Conservation (phyloP, 2,329 filamentous ascomycete species). For the Reticulascus tulasneorum region DNA sequence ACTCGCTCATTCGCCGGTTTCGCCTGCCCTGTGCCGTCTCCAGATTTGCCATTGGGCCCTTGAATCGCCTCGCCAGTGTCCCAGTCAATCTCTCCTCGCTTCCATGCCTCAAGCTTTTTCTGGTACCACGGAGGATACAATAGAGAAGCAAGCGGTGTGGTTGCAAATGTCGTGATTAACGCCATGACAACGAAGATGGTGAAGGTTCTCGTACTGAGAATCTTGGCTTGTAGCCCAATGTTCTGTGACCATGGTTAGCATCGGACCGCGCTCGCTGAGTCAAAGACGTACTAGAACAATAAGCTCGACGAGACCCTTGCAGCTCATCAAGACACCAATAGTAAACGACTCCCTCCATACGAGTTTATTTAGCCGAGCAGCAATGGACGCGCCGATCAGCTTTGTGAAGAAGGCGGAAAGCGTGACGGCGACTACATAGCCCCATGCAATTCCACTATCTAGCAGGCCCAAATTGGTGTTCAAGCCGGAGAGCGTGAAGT, state of each 20-base stretch:
- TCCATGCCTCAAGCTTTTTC: slow-evolving; percentile 52
- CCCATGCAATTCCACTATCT: slow-evolving; percentile 80
- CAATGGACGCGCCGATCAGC: slow-evolving; percentile 75
- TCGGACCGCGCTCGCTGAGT: too few species aligned
- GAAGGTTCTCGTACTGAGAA: slow-evolving; percentile 76
- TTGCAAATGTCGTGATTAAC: slow-evolving; percentile 77
- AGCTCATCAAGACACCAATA: slow-evolving; percentile 91
- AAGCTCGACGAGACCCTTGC: slow-evolving; percentile 89
- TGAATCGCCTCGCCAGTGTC: slow-evolving; percentile 40
- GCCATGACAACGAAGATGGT: slow-evolving; percentile 97
- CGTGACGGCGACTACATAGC: slow-evolving; percentile 80
- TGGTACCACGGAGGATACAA: slow-evolving; percentile 68
- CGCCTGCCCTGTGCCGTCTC: slow-evolving; percentile 36
- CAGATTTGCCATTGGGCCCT: slow-evolving; percentile 21
- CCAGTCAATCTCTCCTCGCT: slow-evolving; percentile 88
- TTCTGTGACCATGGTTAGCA: slow-evolving; percentile 30
- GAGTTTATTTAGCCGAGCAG: slow-evolving; percentile 70
- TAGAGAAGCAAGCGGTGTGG: slow-evolving; percentile 68
- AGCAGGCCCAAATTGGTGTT: slow-evolving; percentile 84
- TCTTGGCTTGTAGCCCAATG: slow-evolving; percentile 77
- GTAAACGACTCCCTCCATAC: slow-evolving; percentile 88
- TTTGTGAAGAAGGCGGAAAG: slow-evolving; percentile 80
- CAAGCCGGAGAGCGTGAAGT: slow-evolving; percentile 88
- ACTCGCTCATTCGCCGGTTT: slow-evolving; percentile 48
- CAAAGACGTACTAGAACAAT: too few species aligned